These are phyloP conservation scores for Hypocrella siamensis DNA, from an alignment of 2,329 filamentous ascomycete genomes.

Conservation along the genomic window DNA sequence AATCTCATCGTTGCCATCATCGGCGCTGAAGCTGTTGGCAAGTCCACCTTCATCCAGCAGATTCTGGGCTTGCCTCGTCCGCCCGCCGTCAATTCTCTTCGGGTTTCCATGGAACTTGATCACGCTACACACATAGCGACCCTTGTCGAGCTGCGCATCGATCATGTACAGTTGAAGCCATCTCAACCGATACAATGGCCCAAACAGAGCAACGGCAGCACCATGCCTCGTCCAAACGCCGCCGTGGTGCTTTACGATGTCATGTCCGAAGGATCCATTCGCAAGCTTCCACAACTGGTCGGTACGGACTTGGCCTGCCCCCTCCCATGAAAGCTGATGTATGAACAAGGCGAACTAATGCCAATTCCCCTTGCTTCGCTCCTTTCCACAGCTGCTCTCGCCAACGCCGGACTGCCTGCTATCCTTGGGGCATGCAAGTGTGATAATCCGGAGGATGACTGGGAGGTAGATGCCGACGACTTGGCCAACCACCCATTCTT, in stretches of 20 bases:
- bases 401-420: slow-evolving; percentile 57
- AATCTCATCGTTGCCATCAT: slow-evolving; percentile 51
- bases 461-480: slow-evolving; percentile 53
- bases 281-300: slow-evolving; percentile 58
- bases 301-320: slow-evolving; percentile 38
- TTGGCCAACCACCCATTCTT: slow-evolving; percentile 48
- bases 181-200: slow-evolving; percentile 47
- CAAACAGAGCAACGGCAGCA: slow-evolving; percentile 51
- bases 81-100: slow-evolving; percentile 38
- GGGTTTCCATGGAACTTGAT: slow-evolving; percentile 42
- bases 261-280: slow-evolving; percentile 59
- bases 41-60: slow-evolving; percentile 51
- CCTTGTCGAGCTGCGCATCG: slow-evolving; percentile 49
- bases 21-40: slow-evolving; percentile 50
- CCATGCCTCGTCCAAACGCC: slow-evolving; percentile 64
- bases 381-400: slow-evolving; percentile 57
- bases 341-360: too few relatives aligned
- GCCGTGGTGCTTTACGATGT: slow-evolving; percentile 82
- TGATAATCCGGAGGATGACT: slow-evolving; percentile 55
- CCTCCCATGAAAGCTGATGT: too few relatives aligned
- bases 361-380: too few relatives aligned
- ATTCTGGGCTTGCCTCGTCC: slow-evolving; percentile 39
- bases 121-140: slow-evolving; percentile 41
- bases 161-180: slow-evolving; percentile 45
- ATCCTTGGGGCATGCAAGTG: slow-evolving; percentile 83